These are phyloP conservation scores for Globisporangium cederbergense DNA, from an alignment of 352 stramenopile species.

Conservation along the genomic window DNA sequence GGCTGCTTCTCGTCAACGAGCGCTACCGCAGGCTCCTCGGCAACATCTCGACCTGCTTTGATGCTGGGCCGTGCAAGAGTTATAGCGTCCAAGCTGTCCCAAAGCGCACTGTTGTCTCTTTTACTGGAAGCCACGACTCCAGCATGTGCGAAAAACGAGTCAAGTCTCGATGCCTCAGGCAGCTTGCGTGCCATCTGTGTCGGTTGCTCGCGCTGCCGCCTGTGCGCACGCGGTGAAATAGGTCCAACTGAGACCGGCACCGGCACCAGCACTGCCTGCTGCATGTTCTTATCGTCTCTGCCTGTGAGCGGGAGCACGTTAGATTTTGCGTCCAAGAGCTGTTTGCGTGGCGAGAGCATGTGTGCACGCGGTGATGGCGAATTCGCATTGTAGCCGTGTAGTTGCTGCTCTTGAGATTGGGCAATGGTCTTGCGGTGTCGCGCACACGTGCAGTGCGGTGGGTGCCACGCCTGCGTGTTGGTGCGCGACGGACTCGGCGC, in stretches of 20 bases:
- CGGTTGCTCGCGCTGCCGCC: not conserved
- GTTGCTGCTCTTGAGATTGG: not conserved
- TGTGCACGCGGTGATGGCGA: not conserved
- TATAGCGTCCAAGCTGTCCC: not conserved
- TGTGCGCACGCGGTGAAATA: not conserved
- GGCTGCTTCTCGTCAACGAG: conserved; percentile 1
- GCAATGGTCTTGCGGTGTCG: conserved; percentile 20
- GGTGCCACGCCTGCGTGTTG: conserved; percentile 35
- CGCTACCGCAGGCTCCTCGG: not conserved
- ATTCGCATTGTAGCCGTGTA: not conserved
- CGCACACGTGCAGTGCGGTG: conserved; percentile 34
- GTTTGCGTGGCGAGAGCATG: conserved; percentile 3
- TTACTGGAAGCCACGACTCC: no score
- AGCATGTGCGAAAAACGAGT: not conserved
- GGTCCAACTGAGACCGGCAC: not conserved
- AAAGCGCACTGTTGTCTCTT: not conserved
- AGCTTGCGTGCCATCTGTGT: not conserved
- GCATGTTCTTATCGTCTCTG: conserved; percentile 1
- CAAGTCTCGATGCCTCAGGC: not conserved
- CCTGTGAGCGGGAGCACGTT: not conserved
- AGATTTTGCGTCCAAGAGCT: not conserved
- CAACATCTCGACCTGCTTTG: not conserved
- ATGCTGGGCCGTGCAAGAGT: not conserved
- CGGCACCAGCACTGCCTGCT: not conserved
- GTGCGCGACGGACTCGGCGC: conserved; percentile 33